These are phyloP conservation scores for Fusarium acutatum DNA, from an alignment of 2,329 filamentous ascomycete species.

Conservation along the genomic window DNA sequence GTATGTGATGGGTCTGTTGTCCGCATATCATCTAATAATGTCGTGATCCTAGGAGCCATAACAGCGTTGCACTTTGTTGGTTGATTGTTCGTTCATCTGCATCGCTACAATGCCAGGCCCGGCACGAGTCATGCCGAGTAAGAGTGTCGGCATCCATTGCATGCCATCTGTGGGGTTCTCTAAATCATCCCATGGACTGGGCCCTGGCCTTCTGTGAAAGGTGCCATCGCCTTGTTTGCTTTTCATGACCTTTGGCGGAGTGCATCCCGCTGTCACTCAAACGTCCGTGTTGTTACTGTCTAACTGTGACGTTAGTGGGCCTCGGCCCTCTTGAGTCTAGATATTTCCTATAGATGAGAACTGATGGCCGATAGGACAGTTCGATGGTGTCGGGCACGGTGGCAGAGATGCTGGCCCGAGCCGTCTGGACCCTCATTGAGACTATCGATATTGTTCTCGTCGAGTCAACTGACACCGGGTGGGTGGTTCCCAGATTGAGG, in stretches of 20 bases:
- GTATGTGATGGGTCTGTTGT: background rate
- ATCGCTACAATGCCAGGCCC: background rate
- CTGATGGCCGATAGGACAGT: background rate
- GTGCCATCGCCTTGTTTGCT: background rate
- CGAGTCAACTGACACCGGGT: slow-evolving; percentile 1
- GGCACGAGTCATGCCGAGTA: slow-evolving; percentile 6
- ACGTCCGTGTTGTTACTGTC: background rate
- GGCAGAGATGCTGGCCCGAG: background rate
- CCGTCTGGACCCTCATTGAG: slow-evolving; percentile 1
- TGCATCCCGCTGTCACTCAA: background rate
- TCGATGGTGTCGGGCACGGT: background rate
- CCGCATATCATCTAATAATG: background rate
- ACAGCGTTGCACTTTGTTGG: background rate
- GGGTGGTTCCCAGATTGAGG: background rate
- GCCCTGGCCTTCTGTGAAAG: background rate
- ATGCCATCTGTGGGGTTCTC: background rate
- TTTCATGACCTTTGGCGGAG: background rate
- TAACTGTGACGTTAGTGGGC: background rate
- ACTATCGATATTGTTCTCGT: background rate
- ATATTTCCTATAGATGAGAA: background rate
- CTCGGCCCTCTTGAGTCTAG: background rate
- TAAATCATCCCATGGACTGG: background rate
- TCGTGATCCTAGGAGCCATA: slow-evolving; percentile 1
- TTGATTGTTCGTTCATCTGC: slow-evolving; percentile 3
- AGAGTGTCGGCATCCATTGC: background rate